phyloP scores from a whole-genome alignment of 163 green algal genomes.

The Chlamydomonas reinhardtii region DNA sequence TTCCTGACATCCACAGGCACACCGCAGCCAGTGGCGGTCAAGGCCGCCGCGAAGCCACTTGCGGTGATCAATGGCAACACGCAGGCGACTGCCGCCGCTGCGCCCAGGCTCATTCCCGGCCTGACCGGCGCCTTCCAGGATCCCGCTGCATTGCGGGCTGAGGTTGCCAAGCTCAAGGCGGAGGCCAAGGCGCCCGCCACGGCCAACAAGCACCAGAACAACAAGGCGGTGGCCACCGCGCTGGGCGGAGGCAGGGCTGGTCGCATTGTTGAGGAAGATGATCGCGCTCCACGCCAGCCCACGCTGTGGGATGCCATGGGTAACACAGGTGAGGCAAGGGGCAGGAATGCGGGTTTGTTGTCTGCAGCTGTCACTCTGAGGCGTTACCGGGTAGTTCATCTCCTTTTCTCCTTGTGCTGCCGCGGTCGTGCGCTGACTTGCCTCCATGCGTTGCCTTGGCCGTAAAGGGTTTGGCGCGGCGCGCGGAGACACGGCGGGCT shows the following conservation, averaged over 20 bases:
- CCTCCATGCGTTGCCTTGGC: too few relatives aligned
- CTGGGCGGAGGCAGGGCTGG: background rate
- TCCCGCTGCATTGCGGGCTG: background rate
- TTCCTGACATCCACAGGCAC: too few relatives aligned
- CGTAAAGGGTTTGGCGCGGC: too few relatives aligned
- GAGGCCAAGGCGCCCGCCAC: background rate
- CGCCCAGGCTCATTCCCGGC: background rate
- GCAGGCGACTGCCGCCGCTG: background rate
- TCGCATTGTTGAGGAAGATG: background rate
- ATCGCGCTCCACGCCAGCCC: background rate
- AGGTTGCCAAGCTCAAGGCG: constrained; percentile 1
- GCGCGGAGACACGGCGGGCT: too few relatives aligned
- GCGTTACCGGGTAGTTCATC: too few relatives aligned
- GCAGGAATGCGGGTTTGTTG: too few relatives aligned
- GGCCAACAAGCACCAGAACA: background rate
- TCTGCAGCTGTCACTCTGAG: too few relatives aligned
- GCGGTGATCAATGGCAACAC: too few relatives aligned
- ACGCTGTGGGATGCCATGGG: constrained; percentile 14
- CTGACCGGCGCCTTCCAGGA: background rate
- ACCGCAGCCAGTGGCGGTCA: too few relatives aligned
- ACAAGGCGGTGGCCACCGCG: background rate
- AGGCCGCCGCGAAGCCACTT: too few relatives aligned
- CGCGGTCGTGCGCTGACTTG: too few relatives aligned
- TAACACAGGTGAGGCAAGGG: constrained; percentile 15
- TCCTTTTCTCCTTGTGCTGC: too few relatives aligned